These are phyloP conservation scores for Sinapis alba DNA, from an alignment of 441 rosid species.

Conservation along the genomic window DNA sequence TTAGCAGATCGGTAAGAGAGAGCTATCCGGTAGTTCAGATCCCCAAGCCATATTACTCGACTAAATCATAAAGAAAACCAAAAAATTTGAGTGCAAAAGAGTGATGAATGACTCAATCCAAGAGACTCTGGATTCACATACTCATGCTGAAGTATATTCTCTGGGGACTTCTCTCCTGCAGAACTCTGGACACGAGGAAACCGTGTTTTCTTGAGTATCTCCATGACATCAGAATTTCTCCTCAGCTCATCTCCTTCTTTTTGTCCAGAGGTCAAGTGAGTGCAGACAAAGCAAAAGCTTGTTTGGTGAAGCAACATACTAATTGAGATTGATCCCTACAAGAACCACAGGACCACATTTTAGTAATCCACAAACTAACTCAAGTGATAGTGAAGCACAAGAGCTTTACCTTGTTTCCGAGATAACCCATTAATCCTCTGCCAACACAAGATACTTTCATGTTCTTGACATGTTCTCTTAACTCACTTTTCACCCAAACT, in stretches of 20 bases:
- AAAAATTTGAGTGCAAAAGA: neutral
- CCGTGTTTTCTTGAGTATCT: slow-evolving; percentile 42
- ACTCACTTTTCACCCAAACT: slow-evolving; percentile 87
- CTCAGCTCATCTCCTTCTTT: slow-evolving; percentile 45
- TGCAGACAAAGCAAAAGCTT: slow-evolving; percentile 44
- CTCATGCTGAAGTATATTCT: slow-evolving; percentile 94
- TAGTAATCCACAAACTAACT: neutral
- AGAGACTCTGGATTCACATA: slow-evolving; percentile 38
- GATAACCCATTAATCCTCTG: slow-evolving; percentile 97
- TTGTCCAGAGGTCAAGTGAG: slow-evolving; percentile 43
- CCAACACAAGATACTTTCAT: slow-evolving; percentile 98
- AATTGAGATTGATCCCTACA: slow-evolving; percentile 94
- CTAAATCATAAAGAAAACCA: slow-evolving; percentile 43
- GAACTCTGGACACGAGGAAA: slow-evolving; percentile 74
- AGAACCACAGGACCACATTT: slow-evolving; percentile 29
- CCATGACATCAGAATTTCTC: slow-evolving; percentile 46
- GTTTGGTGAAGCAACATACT: slow-evolving; percentile 57
- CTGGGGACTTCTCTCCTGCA: slow-evolving; percentile 77
- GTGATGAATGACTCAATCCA: neutral
- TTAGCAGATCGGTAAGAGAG: slow-evolving; percentile 93
- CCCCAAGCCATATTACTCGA: slow-evolving; percentile 97
- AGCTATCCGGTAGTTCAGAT: slow-evolving; percentile 91
- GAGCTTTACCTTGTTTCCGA: slow-evolving; percentile 85
- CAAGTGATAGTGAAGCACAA: neutral
- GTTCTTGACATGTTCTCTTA: slow-evolving; percentile 75